Evolutionary conservation across 2,329 filamentous ascomycete genomes (phyloP).

Genomic region (Colletotrichum tropicale): DNA sequence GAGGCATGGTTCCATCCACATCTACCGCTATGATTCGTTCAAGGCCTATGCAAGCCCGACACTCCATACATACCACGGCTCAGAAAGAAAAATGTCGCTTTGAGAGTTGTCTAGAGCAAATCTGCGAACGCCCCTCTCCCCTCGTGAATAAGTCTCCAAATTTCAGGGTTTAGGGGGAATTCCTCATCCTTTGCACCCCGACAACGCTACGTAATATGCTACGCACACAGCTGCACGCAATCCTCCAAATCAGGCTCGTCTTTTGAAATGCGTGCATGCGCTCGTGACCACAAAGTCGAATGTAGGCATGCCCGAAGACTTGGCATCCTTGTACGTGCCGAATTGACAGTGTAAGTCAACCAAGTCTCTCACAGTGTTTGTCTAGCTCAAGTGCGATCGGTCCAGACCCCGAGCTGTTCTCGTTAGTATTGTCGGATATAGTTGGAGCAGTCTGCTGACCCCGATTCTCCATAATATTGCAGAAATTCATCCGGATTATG

Average conservation of each 20-base stretch:
- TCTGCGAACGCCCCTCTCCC: no score
- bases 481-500: background rate
- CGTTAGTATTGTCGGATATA: background rate
- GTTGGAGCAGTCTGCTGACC: slow-evolving; percentile 10
- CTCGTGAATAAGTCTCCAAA: background rate
- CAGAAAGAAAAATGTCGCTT: no score
- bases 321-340: background rate
- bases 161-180: background rate
- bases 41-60: no score
- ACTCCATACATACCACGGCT: no score
- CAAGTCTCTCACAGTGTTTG: slow-evolving; percentile 10
- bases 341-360: background rate
- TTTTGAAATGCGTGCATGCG: background rate
- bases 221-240: background rate
- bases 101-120: no score
- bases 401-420: background rate
- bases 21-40: no score
- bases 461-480: background rate
- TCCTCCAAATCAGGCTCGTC: background rate
- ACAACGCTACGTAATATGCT: background rate
- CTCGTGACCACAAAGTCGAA: background rate
- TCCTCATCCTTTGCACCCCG: background rate
- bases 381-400: background rate
- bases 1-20: no score
- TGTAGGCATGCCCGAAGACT: slow-evolving; percentile 11